Conservation (phyloP, 2,329 filamentous ascomycete species). For the Penicillium sumatraense region DNA sequence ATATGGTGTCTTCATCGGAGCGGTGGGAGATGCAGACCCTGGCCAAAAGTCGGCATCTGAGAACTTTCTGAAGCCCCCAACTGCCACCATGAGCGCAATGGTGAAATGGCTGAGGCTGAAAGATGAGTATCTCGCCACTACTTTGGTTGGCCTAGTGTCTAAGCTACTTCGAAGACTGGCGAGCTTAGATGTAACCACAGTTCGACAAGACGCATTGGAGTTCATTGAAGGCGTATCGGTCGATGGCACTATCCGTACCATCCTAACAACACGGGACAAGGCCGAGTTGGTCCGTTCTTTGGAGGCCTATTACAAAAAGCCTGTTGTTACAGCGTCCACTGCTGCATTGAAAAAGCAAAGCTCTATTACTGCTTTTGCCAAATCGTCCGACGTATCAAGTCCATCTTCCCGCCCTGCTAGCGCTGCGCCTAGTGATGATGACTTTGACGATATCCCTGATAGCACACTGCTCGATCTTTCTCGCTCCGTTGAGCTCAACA, state of each 20-base stretch:
- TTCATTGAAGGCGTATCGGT: conserved; percentile 61
- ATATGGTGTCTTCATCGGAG: conserved; percentile 79
- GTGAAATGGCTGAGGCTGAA: conserved; percentile 88
- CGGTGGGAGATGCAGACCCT: conserved; percentile 57
- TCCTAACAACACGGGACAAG: conserved; percentile 79
- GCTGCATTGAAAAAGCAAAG: conserved; percentile 50
- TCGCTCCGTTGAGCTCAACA: conserved; percentile 48
- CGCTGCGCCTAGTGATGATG: conserved; percentile 39
- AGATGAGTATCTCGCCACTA: conserved; percentile 81
- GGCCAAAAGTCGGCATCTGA: conserved; percentile 49
- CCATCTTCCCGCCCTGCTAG: conserved; percentile 37
- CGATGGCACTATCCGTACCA: conserved; percentile 70
- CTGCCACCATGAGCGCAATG: conserved; percentile 68
- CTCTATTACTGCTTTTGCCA: conserved; percentile 46
- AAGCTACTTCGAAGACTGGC: conserved; percentile 84
- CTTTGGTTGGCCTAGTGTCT: conserved; percentile 78
- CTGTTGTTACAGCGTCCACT: conserved; percentile 48
- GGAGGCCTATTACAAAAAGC: conserved; percentile 56
- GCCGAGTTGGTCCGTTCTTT: conserved; percentile 73
- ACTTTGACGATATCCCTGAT: conserved; percentile 49
- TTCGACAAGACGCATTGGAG: conserved; percentile 68
- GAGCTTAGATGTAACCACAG: conserved; percentile 70
- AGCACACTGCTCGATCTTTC: conserved; percentile 47
- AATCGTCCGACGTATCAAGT: conserved; percentile 40
- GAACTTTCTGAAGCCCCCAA: conserved; percentile 67